Evolutionary conservation across 75 land plant species (phyloP), one percentile per base, ranked within the genome.

Genomic region (Azolla pinnata): DNA sequence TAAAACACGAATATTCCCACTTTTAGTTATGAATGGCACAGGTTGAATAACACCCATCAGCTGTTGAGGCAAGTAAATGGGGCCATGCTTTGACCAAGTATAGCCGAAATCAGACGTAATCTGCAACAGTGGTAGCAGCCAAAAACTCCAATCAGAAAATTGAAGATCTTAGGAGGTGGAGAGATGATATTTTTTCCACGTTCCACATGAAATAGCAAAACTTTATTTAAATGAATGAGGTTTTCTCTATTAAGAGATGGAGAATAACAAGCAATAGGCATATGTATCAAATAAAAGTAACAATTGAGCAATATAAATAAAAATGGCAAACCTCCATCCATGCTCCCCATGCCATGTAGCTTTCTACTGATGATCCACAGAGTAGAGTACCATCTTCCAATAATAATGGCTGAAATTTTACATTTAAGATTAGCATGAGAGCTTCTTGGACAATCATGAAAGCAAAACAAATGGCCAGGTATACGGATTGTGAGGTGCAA

Each of bases 291-390:
- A n/a, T n/a, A n/a, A n/a, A n/a, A n/a, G n/a, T n/a, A n/a, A n/a
- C n/a, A n/a, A n/a, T n/a, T n/a, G n/a, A n/a, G n/a, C n/a, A n/a
- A 20, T 4, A 25, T 17, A 25, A 14, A 29, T 56, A 29, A 26
- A 28, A 32, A 17, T 16, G 16, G 30, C 44, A 9, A 8, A 74
- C 77, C 77, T 74, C 77, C 73, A 74, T 69, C 77, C 73, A 74
- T 54, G 77, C 77, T 54, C 77, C 77, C 77, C 77, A 74, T 1
- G 77, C 44, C 47, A 63, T 63, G 67, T 75, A 74, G 54, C 77
- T 74, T 44, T 74, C 77, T 1, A 62, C 64, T 25, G 77, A 74
- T 35, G 73, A 58, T 28, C 77, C 77, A 62, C 77, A 74, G 26
- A 74, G 31, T 48, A 74, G 77, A n/a, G 55, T 42, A 14, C 77